Percentiles rank a stretch among this genome's conserved stretches.
Conservation (phyloP, 495 filamentous ascomycete genomes). For the Astrocystis sublimbata region DNA sequence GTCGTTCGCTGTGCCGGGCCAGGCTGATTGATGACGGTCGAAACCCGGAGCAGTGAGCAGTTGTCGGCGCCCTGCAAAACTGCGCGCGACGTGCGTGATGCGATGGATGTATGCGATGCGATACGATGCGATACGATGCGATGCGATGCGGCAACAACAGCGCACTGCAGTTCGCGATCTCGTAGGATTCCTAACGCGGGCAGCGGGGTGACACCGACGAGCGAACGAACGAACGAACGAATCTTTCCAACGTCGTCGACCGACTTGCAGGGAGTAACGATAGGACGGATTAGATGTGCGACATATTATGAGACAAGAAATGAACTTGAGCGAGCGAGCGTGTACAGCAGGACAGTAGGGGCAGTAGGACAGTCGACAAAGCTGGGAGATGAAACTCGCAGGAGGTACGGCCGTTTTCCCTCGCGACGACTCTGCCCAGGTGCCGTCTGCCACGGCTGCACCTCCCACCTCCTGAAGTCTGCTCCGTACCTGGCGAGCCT, state of each 20-base stretch:
- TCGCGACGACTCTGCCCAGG: background rate
- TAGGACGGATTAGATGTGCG: too few species aligned
- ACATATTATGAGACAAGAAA: background rate
- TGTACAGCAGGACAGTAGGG: background rate
- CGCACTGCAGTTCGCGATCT: constrained; percentile 15
- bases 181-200: too few species aligned
- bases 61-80: background rate
- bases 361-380: background rate
- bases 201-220: too few species aligned
- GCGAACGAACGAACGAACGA: too few species aligned
- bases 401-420: constrained; percentile 1
- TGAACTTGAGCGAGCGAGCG: background rate
- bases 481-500: too few species aligned
- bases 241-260: background rate
- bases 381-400: background rate
- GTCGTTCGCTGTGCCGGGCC: too few species aligned
- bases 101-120: too few species aligned
- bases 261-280: background rate
- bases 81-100: too few species aligned
- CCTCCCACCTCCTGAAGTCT: too few species aligned
- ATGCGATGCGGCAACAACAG: constrained; percentile 1
- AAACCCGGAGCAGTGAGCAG: too few species aligned
- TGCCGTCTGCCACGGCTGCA: background rate
- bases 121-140: constrained; percentile 7
- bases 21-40: too few species aligned